A percentile compares a stretch with the other conserved stretches of the same genome.
Conservation (phyloP, 2,329 filamentous ascomycete species). For the Penicillium sp. region DNA sequence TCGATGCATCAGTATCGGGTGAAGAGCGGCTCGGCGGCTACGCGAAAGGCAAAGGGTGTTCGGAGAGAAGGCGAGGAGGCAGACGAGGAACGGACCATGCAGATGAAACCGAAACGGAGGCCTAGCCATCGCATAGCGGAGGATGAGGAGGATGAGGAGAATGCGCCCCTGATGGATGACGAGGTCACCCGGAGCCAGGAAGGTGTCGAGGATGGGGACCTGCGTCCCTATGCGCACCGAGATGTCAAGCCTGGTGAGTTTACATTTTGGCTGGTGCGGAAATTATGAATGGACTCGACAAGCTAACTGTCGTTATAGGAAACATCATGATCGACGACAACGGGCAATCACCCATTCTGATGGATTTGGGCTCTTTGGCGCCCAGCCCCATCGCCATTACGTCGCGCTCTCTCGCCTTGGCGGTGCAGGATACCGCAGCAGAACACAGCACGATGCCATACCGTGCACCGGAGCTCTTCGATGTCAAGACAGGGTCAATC, state of each 20-base stretch:
- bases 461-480: slow-evolving; percentile 94
- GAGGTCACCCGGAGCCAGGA: slow-evolving; percentile 68
- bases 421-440: slow-evolving; percentile 89
- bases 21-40: slow-evolving; percentile 53
- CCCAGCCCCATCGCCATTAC: slow-evolving; percentile 86
- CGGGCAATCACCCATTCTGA: slow-evolving; percentile 83
- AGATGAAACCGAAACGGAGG: slow-evolving; percentile 41
- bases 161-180: slow-evolving; percentile 77
- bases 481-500: slow-evolving; percentile 87
- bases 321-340: slow-evolving; percentile 99
- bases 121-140: slow-evolving; percentile 49
- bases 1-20: slow-evolving; percentile 88
- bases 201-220: slow-evolving; percentile 65
- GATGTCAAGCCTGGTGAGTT: slow-evolving; percentile 90
- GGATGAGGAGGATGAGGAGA: slow-evolving; percentile 75
- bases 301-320: slow-evolving; percentile 43
- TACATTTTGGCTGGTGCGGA: neutral
- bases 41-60: slow-evolving; percentile 55
- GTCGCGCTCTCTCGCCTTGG: slow-evolving; percentile 82
- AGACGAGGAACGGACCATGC: slow-evolving; percentile 45
- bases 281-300: neutral
- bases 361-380: slow-evolving; percentile 92
- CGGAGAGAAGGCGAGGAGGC: slow-evolving; percentile 56
- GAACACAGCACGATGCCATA: slow-evolving; percentile 99
- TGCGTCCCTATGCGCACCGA: slow-evolving; percentile 83